phyloP scores from a whole-genome alignment of 169 alveolate species.

The Babesia ovata region DNA sequence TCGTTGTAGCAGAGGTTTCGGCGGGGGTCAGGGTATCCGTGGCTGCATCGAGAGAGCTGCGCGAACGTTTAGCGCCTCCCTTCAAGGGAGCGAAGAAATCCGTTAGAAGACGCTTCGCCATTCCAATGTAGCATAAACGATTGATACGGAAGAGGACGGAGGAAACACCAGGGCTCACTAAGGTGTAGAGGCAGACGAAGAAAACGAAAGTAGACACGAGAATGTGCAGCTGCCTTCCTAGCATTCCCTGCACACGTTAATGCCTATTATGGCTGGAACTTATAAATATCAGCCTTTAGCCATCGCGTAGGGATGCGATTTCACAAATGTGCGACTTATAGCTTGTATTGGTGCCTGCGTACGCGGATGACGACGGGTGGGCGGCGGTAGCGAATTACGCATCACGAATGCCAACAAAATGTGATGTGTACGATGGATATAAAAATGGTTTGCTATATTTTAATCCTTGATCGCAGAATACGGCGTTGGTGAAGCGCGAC shows the following conservation, averaged over 20 bases:
- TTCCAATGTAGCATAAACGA: constrained; percentile 1
- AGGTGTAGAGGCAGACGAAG: not conserved
- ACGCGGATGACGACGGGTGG: too few relatives aligned
- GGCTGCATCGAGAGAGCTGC: not conserved
- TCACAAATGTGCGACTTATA: too few relatives aligned
- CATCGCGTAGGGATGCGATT: too few relatives aligned
- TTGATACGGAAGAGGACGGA: not conserved
- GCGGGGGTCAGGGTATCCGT: not conserved
- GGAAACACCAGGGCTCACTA: not conserved
- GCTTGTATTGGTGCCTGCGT: too few relatives aligned
- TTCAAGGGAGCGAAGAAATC: constrained; percentile 49
- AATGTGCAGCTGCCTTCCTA: constrained; percentile 9
- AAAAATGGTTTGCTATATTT: too few relatives aligned
- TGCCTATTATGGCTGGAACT: too few relatives aligned
- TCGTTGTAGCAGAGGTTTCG: not conserved
- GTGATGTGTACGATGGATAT: too few relatives aligned
- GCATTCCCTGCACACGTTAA: not conserved
- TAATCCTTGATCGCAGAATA: too few relatives aligned
- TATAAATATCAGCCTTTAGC: too few relatives aligned
- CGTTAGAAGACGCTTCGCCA: constrained; percentile 63
- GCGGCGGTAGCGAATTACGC: too few relatives aligned
- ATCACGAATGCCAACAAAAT: too few relatives aligned
- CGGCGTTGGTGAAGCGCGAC: too few relatives aligned
- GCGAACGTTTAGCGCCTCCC: constrained; percentile 18
- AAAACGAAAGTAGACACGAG: not conserved